Percentiles rank a stretch among this genome's conserved stretches.
phyloP scores from a whole-genome alignment of 495 filamentous ascomycete species.

The Hapsidospora chrysogenum region DNA sequence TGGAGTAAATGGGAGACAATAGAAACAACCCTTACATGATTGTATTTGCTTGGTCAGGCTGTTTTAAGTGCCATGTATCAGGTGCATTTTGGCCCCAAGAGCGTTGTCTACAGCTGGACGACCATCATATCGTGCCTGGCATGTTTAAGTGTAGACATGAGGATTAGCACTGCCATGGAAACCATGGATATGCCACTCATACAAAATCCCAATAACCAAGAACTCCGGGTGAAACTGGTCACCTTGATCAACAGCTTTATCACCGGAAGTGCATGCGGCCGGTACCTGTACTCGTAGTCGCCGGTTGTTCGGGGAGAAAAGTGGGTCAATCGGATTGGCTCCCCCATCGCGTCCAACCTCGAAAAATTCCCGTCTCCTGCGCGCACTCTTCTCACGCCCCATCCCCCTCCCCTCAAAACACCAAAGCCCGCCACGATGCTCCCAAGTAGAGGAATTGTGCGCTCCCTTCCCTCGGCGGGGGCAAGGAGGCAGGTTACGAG shows the following conservation, averaged over 20 bases:
- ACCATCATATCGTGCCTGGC: not conserved
- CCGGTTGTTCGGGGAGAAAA: no score
- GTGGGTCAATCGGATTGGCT: not conserved
- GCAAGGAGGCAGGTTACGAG: not conserved
- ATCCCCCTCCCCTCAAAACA: not conserved
- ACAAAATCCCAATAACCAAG: not conserved
- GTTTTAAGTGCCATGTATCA: not conserved
- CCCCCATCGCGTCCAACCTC: not conserved
- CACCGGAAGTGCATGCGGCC: no score
- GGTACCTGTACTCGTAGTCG: no score
- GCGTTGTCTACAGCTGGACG: not conserved
- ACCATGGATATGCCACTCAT: not conserved
- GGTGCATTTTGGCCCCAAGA: not conserved
- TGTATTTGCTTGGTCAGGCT: no score
- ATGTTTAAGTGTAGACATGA: no score
- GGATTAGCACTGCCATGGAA: no score
- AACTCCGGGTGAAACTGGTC: not conserved
- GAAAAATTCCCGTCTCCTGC: not conserved
- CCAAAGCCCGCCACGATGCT: slow-evolving; percentile 22
- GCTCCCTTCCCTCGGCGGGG: slow-evolving; percentile 2
- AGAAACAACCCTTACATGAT: no score
- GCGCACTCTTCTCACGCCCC: not conserved
- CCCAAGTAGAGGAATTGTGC: slow-evolving; percentile 30
- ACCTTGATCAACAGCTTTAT: no score
- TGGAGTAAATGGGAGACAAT: slow-evolving; percentile 21